These are phyloP conservation scores for Metschnikowia santaceciliae DNA, from an alignment of 805 yeast genomes.

Conservation along the genomic window DNA sequence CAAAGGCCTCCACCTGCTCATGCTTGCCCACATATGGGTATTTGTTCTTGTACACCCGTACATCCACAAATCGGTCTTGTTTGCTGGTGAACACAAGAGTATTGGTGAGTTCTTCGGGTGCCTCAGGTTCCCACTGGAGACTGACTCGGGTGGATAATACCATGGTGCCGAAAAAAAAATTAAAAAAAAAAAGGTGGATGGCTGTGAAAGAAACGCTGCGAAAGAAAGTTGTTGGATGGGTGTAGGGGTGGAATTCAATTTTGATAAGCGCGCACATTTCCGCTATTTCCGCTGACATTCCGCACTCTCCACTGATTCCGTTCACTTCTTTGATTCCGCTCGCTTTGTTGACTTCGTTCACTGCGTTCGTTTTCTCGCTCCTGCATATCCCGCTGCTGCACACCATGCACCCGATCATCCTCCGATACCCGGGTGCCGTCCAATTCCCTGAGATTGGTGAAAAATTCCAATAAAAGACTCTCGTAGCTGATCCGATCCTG, in stretches of 20 bases:
- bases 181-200: no score
- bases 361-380: neutral
- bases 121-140: constrained; percentile 49
- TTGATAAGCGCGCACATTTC: no score
- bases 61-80: constrained; percentile 44
- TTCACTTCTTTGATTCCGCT: neutral
- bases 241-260: no score
- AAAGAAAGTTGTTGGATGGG: neutral
- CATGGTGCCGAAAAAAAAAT: constrained; percentile 9
- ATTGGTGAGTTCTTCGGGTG: constrained; percentile 40
- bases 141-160: constrained; percentile 46
- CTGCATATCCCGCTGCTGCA: neutral
- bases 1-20: constrained; percentile 13
- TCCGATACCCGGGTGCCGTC: constrained; percentile 30
- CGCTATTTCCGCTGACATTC: neutral
- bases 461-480: constrained; percentile 31
- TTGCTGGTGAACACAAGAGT: constrained; percentile 49
- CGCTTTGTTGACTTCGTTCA: neutral
- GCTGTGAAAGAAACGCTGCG: no score
- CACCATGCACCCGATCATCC: constrained; percentile 3
- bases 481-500: constrained; percentile 31
- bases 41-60: constrained; percentile 25
- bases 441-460: constrained; percentile 29
- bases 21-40: constrained; percentile 13
- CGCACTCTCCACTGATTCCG: constrained; percentile 1